Conservation (phyloP, 2,329 filamentous ascomycete species). For the Didymellaceae sp. region DNA sequence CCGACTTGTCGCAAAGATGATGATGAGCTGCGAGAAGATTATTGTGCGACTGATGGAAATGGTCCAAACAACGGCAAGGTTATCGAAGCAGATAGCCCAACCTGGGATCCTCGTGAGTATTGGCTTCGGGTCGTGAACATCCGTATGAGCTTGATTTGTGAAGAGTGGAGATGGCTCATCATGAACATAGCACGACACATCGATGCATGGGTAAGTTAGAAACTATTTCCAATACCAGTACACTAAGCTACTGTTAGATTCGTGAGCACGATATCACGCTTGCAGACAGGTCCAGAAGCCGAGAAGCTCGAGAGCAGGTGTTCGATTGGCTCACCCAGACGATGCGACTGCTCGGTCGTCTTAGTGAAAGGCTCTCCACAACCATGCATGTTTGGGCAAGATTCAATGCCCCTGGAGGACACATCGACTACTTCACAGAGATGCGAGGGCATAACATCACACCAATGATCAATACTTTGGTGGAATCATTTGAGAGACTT, state of each 20-base stretch:
- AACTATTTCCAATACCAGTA: neutral
- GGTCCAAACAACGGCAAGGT: neutral
- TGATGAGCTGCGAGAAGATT: neutral
- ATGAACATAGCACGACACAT: neutral
- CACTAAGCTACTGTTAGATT: too few relatives aligned
- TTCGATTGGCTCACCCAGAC: neutral
- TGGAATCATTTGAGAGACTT: neutral
- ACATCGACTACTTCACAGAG: neutral
- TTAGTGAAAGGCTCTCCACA: neutral
- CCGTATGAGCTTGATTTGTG: neutral
- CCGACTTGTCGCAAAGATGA: neutral
- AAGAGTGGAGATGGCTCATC: neutral
- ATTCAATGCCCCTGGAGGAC: neutral
- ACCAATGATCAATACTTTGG: neutral
- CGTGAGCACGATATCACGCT: too few relatives aligned
- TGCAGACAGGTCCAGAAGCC: too few relatives aligned
- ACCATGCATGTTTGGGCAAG: too few relatives aligned
- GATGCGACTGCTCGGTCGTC: neutral
- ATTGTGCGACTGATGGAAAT: neutral
- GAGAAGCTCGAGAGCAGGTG: neutral
- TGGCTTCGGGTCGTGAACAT: neutral
- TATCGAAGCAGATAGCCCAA: neutral
- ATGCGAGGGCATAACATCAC: neutral
- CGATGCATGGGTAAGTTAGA: neutral
- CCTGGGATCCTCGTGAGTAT: neutral